Conservation (phyloP, 2,329 filamentous ascomycete genomes). For the Fusarium subtropicale region DNA sequence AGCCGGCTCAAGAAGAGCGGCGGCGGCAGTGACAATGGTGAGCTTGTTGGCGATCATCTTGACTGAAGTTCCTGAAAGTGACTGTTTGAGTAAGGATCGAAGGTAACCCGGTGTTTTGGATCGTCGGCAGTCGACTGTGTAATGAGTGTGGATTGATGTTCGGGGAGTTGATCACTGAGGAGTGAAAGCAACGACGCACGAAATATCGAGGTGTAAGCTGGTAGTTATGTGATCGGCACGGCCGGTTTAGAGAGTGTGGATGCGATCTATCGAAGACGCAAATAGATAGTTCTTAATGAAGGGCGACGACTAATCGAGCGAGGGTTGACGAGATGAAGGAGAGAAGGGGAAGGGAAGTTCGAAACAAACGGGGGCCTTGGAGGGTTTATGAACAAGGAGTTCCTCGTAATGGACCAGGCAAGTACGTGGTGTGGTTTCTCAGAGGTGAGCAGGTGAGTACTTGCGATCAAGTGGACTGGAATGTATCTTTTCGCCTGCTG, state of each 20-base stretch:
- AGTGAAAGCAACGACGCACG: slow-evolving; percentile 28
- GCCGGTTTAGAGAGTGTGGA: slow-evolving; percentile 49
- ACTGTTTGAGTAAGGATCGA: slow-evolving; percentile 5
- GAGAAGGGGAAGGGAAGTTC: slow-evolving; percentile 27
- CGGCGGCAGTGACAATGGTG: slow-evolving; percentile 56
- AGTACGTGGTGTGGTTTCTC: slow-evolving; percentile 14
- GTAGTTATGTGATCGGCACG: slow-evolving; percentile 49
- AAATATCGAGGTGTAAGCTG: slow-evolving; percentile 36
- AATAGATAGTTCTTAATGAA: slow-evolving; percentile 42
- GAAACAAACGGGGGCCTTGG: slow-evolving; percentile 35
- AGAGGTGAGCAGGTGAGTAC: slow-evolving; percentile 5
- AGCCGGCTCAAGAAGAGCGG: slow-evolving; percentile 58
- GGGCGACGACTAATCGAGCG: slow-evolving; percentile 43
- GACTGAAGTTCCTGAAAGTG: slow-evolving; percentile 24
- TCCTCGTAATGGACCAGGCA: slow-evolving; percentile 17
- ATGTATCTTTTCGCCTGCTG: slow-evolving; percentile 14
- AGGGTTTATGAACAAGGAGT: slow-evolving; percentile 42
- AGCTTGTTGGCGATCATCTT: slow-evolving; percentile 60
- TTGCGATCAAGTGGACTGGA: not conserved
- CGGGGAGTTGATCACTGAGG: slow-evolving; percentile 36
- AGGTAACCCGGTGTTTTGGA: slow-evolving; percentile 10
- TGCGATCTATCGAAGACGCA: slow-evolving; percentile 66
- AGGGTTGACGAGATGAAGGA: slow-evolving; percentile 45
- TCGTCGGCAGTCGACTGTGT: slow-evolving; percentile 23
- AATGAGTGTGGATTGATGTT: slow-evolving; percentile 34